phyloP scores from a whole-genome alignment of 2,329 filamentous ascomycete genomes.

The Fusarium sp. region DNA sequence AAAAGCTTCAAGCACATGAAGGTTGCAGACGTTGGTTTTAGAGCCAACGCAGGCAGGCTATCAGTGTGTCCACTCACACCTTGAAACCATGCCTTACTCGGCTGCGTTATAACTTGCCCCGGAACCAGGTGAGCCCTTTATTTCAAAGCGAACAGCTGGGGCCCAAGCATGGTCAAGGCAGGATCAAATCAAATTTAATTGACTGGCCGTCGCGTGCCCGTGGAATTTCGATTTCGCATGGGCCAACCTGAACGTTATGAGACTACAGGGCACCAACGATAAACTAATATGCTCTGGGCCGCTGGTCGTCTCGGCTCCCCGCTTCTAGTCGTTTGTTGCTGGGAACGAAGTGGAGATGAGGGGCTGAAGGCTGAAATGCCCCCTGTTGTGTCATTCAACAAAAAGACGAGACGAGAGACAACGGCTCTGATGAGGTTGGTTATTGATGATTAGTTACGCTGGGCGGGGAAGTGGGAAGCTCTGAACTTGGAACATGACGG shows the following conservation, averaged over 20 bases:
- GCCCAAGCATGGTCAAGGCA: slow-evolving; percentile 1
- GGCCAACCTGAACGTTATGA: slow-evolving; percentile 29
- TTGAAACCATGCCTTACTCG: slow-evolving; percentile 22
- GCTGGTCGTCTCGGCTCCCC: slow-evolving; percentile 38
- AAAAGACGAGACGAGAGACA: slow-evolving; percentile 16
- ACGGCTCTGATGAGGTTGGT: slow-evolving; percentile 26
- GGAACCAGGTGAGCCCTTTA: slow-evolving; percentile 26
- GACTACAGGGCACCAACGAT: slow-evolving; percentile 37
- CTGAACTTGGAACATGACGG: slow-evolving; percentile 4
- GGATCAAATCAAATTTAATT: slow-evolving; percentile 25
- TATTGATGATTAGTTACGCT: slow-evolving; percentile 10
- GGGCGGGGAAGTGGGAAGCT: slow-evolving; percentile 16
- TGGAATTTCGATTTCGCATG: slow-evolving; percentile 28
- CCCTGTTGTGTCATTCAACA: slow-evolving; percentile 32
- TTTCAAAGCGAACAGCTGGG: slow-evolving; percentile 7
- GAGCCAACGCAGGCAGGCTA: slow-evolving; percentile 13
- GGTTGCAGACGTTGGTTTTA: slow-evolving; percentile 26
- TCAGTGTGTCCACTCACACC: slow-evolving; percentile 35
- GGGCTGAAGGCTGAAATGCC: slow-evolving; percentile 26
- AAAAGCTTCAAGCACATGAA: slow-evolving; percentile 28
- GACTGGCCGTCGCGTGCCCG: slow-evolving; percentile 26
- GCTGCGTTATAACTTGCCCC: slow-evolving; percentile 26
- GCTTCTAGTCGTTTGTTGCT: slow-evolving; percentile 36
- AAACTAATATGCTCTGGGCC: slow-evolving; percentile 37
- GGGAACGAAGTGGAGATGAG: slow-evolving; percentile 26